Evolutionary conservation across 2,329 filamentous ascomycete genomes (phyloP).

Genomic region (Arthrobotrys conoides): DNA sequence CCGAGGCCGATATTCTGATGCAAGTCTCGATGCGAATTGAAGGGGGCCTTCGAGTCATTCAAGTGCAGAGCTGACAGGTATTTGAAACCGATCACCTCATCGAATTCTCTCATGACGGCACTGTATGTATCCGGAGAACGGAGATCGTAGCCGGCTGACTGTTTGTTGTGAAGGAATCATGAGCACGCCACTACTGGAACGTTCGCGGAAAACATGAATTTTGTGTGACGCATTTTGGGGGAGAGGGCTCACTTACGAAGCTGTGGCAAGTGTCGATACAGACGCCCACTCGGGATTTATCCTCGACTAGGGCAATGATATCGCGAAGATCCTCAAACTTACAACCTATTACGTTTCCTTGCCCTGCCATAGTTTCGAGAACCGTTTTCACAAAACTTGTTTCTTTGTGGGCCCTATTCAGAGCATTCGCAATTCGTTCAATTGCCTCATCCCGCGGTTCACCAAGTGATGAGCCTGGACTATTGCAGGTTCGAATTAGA

Average conservation of each 20-base stretch:
- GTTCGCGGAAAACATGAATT: neutral
- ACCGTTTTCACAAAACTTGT: slow-evolving; percentile 84
- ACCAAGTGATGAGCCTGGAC: slow-evolving; percentile 83
- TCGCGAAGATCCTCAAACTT: slow-evolving; percentile 88
- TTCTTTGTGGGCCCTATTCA: slow-evolving; percentile 85
- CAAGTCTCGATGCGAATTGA: slow-evolving; percentile 84
- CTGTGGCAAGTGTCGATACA: slow-evolving; percentile 98
- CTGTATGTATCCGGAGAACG: slow-evolving; percentile 81
- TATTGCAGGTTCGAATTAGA: slow-evolving; percentile 60
- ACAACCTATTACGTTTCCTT: slow-evolving; percentile 83
- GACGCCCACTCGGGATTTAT: slow-evolving; percentile 88
- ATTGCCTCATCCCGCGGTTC: slow-evolving; percentile 79
- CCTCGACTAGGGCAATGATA: slow-evolving; percentile 83
- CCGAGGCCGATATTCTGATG: slow-evolving; percentile 98
- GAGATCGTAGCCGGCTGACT: slow-evolving; percentile 86
- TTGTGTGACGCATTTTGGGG: neutral
- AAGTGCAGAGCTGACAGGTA: slow-evolving; percentile 90
- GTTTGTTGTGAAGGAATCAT: neutral
- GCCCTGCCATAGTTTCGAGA: slow-evolving; percentile 94
- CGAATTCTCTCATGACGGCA: slow-evolving; percentile 81
- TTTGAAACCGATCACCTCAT: slow-evolving; percentile 79
- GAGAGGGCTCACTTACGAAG: slow-evolving; percentile 72
- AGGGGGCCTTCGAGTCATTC: slow-evolving; percentile 94
- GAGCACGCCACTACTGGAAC: neutral
- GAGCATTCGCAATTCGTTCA: slow-evolving; percentile 80